Evolutionary conservation across 768 basidiomycete genomes (phyloP).

Genomic region (Terana coerulea): DNA sequence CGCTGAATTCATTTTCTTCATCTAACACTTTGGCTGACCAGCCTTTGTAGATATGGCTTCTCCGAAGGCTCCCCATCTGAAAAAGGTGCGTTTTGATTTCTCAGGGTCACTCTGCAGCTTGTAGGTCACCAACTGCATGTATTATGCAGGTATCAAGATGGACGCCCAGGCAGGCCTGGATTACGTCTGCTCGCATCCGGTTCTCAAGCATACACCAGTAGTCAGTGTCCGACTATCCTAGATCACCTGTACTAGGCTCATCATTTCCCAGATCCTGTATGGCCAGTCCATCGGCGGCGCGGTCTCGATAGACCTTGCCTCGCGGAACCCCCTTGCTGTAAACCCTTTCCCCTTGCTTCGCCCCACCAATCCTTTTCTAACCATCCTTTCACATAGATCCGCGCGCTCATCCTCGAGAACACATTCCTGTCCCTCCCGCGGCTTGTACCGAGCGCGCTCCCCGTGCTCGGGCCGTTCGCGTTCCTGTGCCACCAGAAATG

Average conservation of each 20-base stretch:
- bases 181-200: constrained; percentile 61
- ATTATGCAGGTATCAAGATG: constrained; percentile 58
- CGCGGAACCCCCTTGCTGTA: constrained; percentile 68
- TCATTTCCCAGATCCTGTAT: constrained; percentile 54
- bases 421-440: constrained; percentile 84
- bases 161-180: constrained; percentile 86
- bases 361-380: background rate
- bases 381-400: constrained; percentile 42
- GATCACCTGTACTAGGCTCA: background rate
- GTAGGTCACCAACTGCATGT: too few relatives aligned
- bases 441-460: constrained; percentile 79
- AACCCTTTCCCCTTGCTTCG: constrained; percentile 11
- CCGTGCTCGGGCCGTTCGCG: constrained; percentile 65
- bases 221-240: constrained; percentile 37
- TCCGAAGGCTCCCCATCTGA: constrained; percentile 88
- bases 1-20: background rate
- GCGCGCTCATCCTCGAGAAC: constrained; percentile 86
- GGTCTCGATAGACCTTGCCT: constrained; percentile 84
- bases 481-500: constrained; percentile 87
- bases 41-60: constrained; percentile 65
- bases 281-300: constrained; percentile 92
- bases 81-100: constrained; percentile 47
- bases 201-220: constrained; percentile 62
- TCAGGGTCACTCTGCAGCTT: background rate
- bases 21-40: background rate